A percentile compares a stretch with the other conserved stretches of the same genome.
Evolutionary conservation across 768 basidiomycete species (phyloP).

Genomic region (Sarcomyxa edulis): DNA sequence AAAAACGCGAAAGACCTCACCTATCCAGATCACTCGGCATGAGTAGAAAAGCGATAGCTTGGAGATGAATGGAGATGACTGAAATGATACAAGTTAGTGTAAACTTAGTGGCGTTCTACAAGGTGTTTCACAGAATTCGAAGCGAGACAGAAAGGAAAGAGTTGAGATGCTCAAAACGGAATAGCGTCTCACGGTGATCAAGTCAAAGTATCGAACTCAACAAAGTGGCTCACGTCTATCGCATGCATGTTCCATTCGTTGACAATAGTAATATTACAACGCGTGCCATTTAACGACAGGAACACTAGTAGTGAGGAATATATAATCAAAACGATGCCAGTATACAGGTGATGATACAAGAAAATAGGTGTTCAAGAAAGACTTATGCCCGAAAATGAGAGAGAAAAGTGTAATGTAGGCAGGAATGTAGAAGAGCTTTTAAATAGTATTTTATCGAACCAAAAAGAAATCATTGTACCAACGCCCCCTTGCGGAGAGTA

Average conservation of each 20-base stretch:
- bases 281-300: too few relatives aligned
- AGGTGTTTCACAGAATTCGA: too few relatives aligned
- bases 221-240: too few relatives aligned
- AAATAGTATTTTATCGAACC: too few relatives aligned
- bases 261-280: too few relatives aligned
- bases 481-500: slow-evolving; percentile 29
- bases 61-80: not conserved
- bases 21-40: slow-evolving; percentile 58
- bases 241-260: too few relatives aligned
- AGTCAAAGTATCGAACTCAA: too few relatives aligned
- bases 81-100: not conserved
- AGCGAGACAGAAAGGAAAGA: not conserved
- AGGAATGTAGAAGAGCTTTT: too few relatives aligned
- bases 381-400: too few relatives aligned
- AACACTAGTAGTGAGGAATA: not conserved
- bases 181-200: not conserved
- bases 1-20: slow-evolving; percentile 36
- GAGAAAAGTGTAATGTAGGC: too few relatives aligned
- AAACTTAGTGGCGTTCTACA: too few relatives aligned
- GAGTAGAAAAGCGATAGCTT: not conserved
- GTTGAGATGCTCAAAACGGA: not conserved
- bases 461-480: slow-evolving; percentile 33
- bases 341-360: not conserved
- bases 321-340: not conserved
- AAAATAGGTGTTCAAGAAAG: too few relatives aligned